Conservation (phyloP, 2,329 filamentous ascomycete species). For the Nannizziopsis arthrosporioides region DNA sequence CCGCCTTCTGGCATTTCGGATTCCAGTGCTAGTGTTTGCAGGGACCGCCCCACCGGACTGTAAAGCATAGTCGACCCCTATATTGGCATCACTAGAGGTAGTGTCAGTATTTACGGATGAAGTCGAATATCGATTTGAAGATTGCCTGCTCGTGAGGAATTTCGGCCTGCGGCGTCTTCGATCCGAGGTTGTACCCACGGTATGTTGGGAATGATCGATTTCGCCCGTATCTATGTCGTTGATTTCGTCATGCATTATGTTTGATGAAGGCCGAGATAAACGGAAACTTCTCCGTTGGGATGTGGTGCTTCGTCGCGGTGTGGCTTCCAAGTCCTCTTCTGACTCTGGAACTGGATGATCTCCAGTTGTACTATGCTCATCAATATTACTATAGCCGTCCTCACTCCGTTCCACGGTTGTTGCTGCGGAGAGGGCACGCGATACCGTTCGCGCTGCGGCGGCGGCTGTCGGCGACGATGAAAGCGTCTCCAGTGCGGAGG, state of each 20-base stretch:
- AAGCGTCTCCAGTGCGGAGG: slow-evolving; percentile 32
- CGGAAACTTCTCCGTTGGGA: slow-evolving; percentile 3
- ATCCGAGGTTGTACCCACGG: slow-evolving; percentile 17
- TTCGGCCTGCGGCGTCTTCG: slow-evolving; percentile 40
- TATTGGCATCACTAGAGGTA: slow-evolving; percentile 58
- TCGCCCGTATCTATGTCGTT: slow-evolving; percentile 17
- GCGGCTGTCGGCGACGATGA: slow-evolving; percentile 37
- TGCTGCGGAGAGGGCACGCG: slow-evolving; percentile 27
- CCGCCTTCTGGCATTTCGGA: slow-evolving; percentile 27
- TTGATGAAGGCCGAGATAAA: slow-evolving; percentile 6
- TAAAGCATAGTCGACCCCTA: slow-evolving; percentile 67
- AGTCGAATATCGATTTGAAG: slow-evolving; percentile 47
- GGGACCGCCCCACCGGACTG: slow-evolving; percentile 69
- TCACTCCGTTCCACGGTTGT: background rate
- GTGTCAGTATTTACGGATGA: slow-evolving; percentile 50
- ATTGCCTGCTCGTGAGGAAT: slow-evolving; percentile 45
- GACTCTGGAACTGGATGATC: background rate
- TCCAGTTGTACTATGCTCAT: background rate
- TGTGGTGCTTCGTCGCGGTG: slow-evolving; percentile 9
- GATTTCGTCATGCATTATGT: slow-evolving; percentile 1
- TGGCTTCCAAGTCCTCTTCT: slow-evolving; percentile 12
- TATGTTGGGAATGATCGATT: slow-evolving; percentile 16
- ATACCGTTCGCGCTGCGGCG: slow-evolving; percentile 32
- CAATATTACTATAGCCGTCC: background rate
- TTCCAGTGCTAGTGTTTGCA: slow-evolving; percentile 20